A percentile compares a stretch with the other conserved stretches of the same genome.
Evolutionary conservation across 2,329 filamentous ascomycete genomes (phyloP).

Genomic region (Paecilomyces variotii): DNA sequence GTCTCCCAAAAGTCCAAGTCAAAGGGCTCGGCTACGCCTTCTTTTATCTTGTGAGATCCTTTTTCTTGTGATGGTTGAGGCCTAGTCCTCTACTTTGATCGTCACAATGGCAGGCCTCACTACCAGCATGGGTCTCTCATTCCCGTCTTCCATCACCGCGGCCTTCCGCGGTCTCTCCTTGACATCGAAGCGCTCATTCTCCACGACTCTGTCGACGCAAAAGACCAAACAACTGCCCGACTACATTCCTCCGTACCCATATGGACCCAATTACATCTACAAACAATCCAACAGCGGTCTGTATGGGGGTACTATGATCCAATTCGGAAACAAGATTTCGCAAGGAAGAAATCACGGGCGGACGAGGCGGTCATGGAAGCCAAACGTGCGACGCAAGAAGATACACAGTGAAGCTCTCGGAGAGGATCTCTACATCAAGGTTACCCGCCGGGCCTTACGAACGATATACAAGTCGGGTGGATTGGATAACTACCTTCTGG

Average conservation of each 20-base stretch:
- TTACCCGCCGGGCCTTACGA: slow-evolving; percentile 38
- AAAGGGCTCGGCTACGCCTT: not conserved
- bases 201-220: slow-evolving; percentile 25
- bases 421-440: slow-evolving; percentile 36
- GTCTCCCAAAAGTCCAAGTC: not conserved
- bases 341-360: slow-evolving; percentile 42
- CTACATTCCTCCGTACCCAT: slow-evolving; percentile 39
- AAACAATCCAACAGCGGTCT: slow-evolving; percentile 42
- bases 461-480: slow-evolving; percentile 77
- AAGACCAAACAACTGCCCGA: slow-evolving; percentile 26
- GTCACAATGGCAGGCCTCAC: slow-evolving; percentile 24
- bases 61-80: slow-evolving; percentile 11
- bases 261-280: slow-evolving; percentile 35
- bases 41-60: slow-evolving; percentile 3
- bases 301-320: slow-evolving; percentile 38
- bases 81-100: slow-evolving; percentile 4
- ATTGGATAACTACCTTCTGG: slow-evolving; percentile 83
- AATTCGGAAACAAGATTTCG: slow-evolving; percentile 45
- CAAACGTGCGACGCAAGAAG: slow-evolving; percentile 42
- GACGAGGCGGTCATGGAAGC: slow-evolving; percentile 42
- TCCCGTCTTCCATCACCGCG: slow-evolving; percentile 27
- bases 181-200: slow-evolving; percentile 30
- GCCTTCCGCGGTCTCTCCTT: slow-evolving; percentile 33
- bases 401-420: slow-evolving; percentile 37
- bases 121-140: slow-evolving; percentile 17